Conservation (phyloP, 2,329 filamentous ascomycete genomes). For the Graphilbum fragrans region DNA sequence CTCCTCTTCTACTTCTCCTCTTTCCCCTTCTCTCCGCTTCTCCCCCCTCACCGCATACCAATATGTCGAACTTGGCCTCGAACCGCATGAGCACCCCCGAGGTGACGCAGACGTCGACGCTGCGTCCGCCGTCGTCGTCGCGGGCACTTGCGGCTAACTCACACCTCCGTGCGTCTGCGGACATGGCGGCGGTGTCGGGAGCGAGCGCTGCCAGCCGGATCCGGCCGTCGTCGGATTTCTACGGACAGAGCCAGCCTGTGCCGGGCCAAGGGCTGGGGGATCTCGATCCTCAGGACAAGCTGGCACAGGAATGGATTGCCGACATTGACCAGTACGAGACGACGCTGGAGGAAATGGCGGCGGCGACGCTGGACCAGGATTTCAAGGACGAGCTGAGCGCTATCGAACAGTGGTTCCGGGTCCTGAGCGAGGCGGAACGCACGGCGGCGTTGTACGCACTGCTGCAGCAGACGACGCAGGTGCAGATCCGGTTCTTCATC, state of each 20-base stretch:
- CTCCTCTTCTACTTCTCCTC: slow-evolving; percentile 1
- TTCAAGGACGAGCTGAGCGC: slow-evolving; percentile 99
- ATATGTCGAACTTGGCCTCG: slow-evolving; percentile 57
- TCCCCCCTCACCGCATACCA: slow-evolving; percentile 23
- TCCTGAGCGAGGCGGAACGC: slow-evolving; percentile 89
- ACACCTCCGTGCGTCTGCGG: slow-evolving; percentile 86
- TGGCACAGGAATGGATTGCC: slow-evolving; percentile 95
- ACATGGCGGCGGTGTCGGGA: slow-evolving; percentile 73
- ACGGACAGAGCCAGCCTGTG: slow-evolving; percentile 61
- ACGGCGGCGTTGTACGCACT: slow-evolving; percentile 92
- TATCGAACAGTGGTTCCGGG: slow-evolving; percentile 98
- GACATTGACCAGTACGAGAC: slow-evolving; percentile 98
- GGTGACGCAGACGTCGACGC: slow-evolving; percentile 66
- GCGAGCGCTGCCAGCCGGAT: slow-evolving; percentile 63
- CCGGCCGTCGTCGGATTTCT: slow-evolving; percentile 90
- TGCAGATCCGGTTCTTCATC: slow-evolving; percentile 98
- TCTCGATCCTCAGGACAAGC: slow-evolving; percentile 75
- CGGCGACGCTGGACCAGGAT: slow-evolving; percentile 95
- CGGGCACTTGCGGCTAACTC: slow-evolving; percentile 56
- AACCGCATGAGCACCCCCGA: slow-evolving; percentile 98
- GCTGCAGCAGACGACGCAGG: slow-evolving; percentile 95
- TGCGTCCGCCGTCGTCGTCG: slow-evolving; percentile 69
- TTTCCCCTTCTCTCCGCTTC: slow-evolving; percentile 1
- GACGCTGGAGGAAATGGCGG: slow-evolving; percentile 98
- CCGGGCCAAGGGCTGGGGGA: slow-evolving; percentile 59